phyloP scores from a whole-genome alignment of 2,329 filamentous ascomycete species.

The Phaeomoniella chlamydospora region DNA sequence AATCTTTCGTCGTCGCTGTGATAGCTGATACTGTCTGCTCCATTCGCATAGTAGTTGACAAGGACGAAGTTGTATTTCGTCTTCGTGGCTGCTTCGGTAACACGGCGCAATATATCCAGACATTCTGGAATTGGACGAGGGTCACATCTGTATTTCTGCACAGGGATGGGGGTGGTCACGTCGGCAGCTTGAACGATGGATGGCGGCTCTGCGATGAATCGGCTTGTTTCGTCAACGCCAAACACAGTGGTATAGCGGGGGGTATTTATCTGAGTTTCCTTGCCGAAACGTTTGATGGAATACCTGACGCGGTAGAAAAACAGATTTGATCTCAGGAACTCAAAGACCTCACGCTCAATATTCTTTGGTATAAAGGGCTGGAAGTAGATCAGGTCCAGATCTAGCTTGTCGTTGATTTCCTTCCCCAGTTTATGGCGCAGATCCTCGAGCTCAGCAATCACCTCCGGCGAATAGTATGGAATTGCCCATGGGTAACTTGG shows the following conservation, averaged over 20 bases:
- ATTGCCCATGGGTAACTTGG: conserved; percentile 38
- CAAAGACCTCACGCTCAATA: conserved; percentile 46
- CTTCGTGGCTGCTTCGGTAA: conserved; percentile 52
- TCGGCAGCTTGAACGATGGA: conserved; percentile 2
- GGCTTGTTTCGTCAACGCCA: conserved; percentile 48
- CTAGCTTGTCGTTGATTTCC: conserved; percentile 49
- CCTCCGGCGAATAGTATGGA: conserved; percentile 27
- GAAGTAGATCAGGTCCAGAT: conserved; percentile 63
- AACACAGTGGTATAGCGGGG: conserved; percentile 49
- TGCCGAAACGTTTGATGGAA: conserved; percentile 50
- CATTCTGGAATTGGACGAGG: conserved; percentile 60
- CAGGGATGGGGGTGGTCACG: conserved; percentile 17
- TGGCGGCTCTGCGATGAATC: conserved; percentile 36
- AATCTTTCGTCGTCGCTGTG: conserved; percentile 73
- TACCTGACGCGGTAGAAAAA: conserved; percentile 68
- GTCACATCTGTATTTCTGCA: conserved; percentile 39
- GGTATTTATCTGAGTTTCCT: conserved; percentile 48
- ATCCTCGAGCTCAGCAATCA: conserved; percentile 23
- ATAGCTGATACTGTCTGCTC: conserved; percentile 62
- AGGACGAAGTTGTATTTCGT: conserved; percentile 63
- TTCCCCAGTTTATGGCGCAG: conserved; percentile 27
- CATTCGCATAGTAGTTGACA: conserved; percentile 72
- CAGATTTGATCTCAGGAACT: conserved; percentile 55
- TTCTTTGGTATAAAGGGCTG: conserved; percentile 53
- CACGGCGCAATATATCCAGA: conserved; percentile 46